A percentile compares a stretch with the other conserved stretches of the same genome.
These are phyloP conservation scores for Primulina huaijiensis DNA, from an alignment of 257 asterid species.

Conservation along the genomic window DNA sequence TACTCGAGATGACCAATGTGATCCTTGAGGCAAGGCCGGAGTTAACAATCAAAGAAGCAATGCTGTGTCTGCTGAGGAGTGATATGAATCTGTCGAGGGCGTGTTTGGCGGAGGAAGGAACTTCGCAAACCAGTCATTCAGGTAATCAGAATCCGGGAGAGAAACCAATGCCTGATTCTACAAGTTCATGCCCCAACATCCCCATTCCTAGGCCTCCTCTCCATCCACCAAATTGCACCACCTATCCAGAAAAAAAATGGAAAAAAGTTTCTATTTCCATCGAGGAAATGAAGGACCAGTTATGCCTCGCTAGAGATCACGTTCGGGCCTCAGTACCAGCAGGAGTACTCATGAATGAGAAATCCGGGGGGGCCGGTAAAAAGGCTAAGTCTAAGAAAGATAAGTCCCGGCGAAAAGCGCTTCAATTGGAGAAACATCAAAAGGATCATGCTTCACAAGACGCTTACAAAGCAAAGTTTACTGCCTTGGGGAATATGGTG, in stretches of 20 bases:
- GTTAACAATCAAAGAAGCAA: slow-evolving; percentile 55
- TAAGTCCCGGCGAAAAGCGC: slow-evolving; percentile 50
- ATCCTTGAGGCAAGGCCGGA: slow-evolving; percentile 60
- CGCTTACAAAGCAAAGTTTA: slow-evolving; percentile 55
- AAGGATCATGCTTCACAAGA: slow-evolving; percentile 57
- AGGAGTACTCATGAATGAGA: slow-evolving; percentile 35
- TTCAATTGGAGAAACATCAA: slow-evolving; percentile 58
- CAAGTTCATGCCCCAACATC: background rate
- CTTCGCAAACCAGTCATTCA: slow-evolving; percentile 28
- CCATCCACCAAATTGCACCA: slow-evolving; percentile 23
- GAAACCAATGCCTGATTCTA: slow-evolving; percentile 10
- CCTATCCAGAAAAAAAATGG: slow-evolving; percentile 23
- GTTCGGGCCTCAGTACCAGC: slow-evolving; percentile 24
- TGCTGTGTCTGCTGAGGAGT: slow-evolving; percentile 61
- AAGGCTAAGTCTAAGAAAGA: slow-evolving; percentile 54
- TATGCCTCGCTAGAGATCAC: slow-evolving; percentile 29
- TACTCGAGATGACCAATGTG: slow-evolving; percentile 73
- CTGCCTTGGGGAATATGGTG: slow-evolving; percentile 66
- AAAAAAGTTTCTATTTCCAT: slow-evolving; percentile 30
- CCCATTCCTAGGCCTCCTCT: slow-evolving; percentile 24
- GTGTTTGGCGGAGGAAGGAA: slow-evolving; percentile 38
- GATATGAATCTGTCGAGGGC: slow-evolving; percentile 66
- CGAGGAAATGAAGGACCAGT: slow-evolving; percentile 39
- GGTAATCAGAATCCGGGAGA: slow-evolving; percentile 27
- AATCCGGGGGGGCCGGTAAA: slow-evolving; percentile 30